phyloP scores from a whole-genome alignment of 148 eudicot species.

The Diospyros lotus region DNA sequence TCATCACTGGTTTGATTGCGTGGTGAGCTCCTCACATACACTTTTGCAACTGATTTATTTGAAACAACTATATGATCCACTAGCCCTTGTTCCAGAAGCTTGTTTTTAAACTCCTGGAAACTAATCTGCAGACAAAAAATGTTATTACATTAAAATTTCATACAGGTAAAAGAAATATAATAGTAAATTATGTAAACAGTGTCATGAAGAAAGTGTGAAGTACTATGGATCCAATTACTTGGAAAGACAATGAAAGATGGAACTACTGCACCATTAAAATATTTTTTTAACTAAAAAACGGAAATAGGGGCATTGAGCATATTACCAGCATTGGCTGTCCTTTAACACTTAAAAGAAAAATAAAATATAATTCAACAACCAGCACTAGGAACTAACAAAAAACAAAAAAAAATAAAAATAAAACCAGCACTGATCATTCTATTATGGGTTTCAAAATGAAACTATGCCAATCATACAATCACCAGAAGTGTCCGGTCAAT shows the following conservation, averaged over 20 bases:
- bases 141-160: not conserved
- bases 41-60: constrained; percentile 83
- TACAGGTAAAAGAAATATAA: not conserved
- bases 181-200: not conserved
- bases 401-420: no score
- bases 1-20: constrained; percentile 37
- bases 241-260: not conserved
- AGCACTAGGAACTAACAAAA: no score
- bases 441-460: no score
- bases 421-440: no score
- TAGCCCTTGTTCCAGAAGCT: constrained; percentile 86
- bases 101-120: constrained; percentile 91
- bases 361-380: no score
- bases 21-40: constrained; percentile 61
- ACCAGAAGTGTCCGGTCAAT: not conserved
- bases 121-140: constrained; percentile 60
- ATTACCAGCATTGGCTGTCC: not conserved
- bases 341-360: not conserved
- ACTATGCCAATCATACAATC: not conserved
- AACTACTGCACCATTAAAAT: not conserved
- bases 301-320: not conserved
- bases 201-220: not conserved
- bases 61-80: constrained; percentile 79
- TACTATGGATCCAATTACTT: not conserved
- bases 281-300: not conserved